These are phyloP conservation scores for Tetrahymena elliotti DNA, from an alignment of 73 alveolate species.

Conservation along the genomic window DNA sequence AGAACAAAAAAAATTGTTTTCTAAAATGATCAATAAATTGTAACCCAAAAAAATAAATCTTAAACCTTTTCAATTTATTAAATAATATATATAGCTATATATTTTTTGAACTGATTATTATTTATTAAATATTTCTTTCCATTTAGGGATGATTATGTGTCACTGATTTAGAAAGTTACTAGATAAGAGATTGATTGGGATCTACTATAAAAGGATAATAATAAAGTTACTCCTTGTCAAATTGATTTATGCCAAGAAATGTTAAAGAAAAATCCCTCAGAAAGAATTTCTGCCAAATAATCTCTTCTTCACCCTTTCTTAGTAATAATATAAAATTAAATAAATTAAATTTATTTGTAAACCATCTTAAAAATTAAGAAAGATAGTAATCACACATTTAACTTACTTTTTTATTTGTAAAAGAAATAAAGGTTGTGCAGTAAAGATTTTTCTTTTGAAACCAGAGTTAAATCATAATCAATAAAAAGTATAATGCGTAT, in stretches of 20 bases:
- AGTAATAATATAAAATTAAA: background rate
- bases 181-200: background rate
- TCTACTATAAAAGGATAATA: background rate
- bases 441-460: background rate
- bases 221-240: background rate
- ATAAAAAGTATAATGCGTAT: background rate
- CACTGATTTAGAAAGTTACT: background rate
- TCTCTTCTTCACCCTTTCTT: background rate
- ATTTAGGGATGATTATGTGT: background rate
- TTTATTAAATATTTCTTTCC: too few relatives aligned
- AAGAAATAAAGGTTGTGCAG: background rate
- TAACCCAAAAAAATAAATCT: too few relatives aligned
- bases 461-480: background rate
- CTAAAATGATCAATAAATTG: too few relatives aligned
- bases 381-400: background rate
- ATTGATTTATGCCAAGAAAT: background rate
- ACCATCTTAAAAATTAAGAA: background rate
- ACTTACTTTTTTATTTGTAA: background rate
- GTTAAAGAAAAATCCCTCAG: background rate
- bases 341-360: background rate
- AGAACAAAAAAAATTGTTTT: too few relatives aligned
- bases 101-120: background rate
- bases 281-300: background rate
- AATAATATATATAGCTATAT: too few relatives aligned
- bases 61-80: too few relatives aligned